These are phyloP conservation scores for Venturia aucupariae DNA, from an alignment of 2,329 filamentous ascomycete species.

Conservation along the genomic window DNA sequence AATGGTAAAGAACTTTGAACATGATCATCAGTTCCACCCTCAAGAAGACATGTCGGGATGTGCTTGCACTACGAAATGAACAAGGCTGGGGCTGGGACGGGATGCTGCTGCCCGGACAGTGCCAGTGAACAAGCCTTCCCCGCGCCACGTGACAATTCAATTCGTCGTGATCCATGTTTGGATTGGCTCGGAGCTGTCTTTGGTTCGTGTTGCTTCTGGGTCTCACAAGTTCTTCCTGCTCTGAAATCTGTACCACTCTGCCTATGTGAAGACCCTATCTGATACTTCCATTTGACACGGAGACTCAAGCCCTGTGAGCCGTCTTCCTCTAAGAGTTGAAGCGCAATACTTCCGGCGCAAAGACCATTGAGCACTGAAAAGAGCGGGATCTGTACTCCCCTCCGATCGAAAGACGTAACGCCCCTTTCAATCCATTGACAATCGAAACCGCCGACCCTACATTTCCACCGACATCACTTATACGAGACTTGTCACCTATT, in stretches of 20 bases:
- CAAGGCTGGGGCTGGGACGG: background rate
- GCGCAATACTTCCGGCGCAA: background rate
- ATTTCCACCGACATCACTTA: background rate
- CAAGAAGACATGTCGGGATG: background rate
- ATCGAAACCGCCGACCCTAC: background rate
- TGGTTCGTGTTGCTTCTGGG: background rate
- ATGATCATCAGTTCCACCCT: background rate
- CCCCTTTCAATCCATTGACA: background rate
- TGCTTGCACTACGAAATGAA: background rate
- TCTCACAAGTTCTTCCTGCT: background rate
- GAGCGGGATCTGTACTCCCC: background rate
- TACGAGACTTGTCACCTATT: background rate
- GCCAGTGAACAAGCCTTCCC: background rate
- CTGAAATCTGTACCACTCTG: background rate
- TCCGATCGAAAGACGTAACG: background rate
- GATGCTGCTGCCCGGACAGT: background rate
- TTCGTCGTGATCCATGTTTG: no score
- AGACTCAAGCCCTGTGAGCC: background rate
- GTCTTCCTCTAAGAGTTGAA: background rate
- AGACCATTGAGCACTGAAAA: background rate
- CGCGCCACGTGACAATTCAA: background rate
- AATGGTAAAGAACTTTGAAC: background rate
- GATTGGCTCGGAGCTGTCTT: background rate
- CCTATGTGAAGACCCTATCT: background rate
- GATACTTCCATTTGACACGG: background rate